These are phyloP conservation scores for Aspergillus glaucus DNA, from an alignment of 2,329 filamentous ascomycete species.

Conservation along the genomic window DNA sequence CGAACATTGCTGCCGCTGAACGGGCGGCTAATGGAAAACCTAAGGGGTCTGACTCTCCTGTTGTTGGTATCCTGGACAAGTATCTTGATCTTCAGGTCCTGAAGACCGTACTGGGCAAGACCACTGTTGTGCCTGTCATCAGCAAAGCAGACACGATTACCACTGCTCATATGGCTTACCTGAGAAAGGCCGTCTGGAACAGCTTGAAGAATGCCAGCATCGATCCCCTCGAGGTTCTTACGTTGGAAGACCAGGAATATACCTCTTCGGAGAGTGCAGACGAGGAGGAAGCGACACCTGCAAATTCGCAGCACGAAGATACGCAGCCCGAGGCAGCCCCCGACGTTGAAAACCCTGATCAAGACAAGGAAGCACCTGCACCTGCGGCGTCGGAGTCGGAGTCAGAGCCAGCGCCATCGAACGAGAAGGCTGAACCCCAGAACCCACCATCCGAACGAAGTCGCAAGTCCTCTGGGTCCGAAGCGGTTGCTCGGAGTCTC, in stretches of 20 bases:
- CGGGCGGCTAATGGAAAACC: constrained; percentile 50
- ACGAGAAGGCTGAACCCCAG: constrained; percentile 17
- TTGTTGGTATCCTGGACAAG: constrained; percentile 70
- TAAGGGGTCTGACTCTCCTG: constrained; percentile 36
- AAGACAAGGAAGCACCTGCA: constrained; percentile 18
- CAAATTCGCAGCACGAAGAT: constrained; percentile 5
- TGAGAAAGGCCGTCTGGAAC: constrained; percentile 87
- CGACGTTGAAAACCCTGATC: constrained; percentile 24
- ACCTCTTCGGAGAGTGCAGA: constrained; percentile 45
- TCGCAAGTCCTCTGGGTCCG: constrained; percentile 36
- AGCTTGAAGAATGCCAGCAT: constrained; percentile 79
- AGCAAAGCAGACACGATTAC: constrained; percentile 96
- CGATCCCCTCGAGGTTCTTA: constrained; percentile 80
- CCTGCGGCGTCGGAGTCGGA: constrained; percentile 7
- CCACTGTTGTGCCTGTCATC: constrained; percentile 89
- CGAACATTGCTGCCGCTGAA: constrained; percentile 66
- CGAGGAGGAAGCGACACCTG: constrained; percentile 32
- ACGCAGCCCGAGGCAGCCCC: constrained; percentile 5
- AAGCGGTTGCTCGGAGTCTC: constrained; percentile 56
- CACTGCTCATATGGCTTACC: constrained; percentile 82
- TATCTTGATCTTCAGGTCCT: constrained; percentile 87
- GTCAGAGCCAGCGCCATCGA: constrained; percentile 10
- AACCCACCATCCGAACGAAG: constrained; percentile 28
- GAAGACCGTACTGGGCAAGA: constrained; percentile 82
- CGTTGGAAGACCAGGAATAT: constrained; percentile 67